These are phyloP conservation scores for Straminergon stramineum DNA, from an alignment of 225 moss, liverwort and hornwort species.

Conservation along the genomic window DNA sequence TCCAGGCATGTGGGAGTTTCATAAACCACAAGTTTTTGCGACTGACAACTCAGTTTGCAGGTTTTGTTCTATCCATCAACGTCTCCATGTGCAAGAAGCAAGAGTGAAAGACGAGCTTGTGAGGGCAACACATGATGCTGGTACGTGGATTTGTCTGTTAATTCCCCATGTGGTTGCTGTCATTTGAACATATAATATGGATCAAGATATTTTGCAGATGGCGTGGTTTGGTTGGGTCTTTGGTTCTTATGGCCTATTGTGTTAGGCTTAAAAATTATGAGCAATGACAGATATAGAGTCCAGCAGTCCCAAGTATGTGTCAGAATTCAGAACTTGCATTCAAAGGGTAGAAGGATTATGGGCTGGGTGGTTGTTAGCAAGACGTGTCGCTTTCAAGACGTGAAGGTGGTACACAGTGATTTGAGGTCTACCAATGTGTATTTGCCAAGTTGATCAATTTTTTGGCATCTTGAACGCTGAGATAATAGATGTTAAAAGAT, in stretches of 20 bases:
- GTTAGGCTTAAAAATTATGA: background rate
- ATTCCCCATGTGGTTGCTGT: background rate
- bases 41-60: slow-evolving; percentile 5
- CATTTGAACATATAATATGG: background rate
- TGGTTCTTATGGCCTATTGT: background rate
- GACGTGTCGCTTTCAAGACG: background rate
- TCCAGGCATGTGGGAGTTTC: background rate
- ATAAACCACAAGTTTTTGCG: background rate
- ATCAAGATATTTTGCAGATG: background rate
- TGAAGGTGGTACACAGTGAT: background rate
- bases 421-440: background rate
- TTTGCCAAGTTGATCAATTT: background rate
- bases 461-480: background rate
- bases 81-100: slow-evolving; percentile 13
- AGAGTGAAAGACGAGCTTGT: slow-evolving; percentile 29
- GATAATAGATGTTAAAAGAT: background rate
- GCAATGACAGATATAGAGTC: background rate
- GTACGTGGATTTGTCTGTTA: background rate
- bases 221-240: background rate
- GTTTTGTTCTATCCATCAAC: background rate
- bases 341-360: background rate
- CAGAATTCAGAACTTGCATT: background rate
- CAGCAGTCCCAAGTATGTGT: background rate
- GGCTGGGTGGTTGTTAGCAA: background rate
- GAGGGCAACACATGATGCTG: slow-evolving; percentile 21